These are phyloP conservation scores for Brettanomyces naardenensis DNA, from an alignment of 805 yeast species.

Conservation along the genomic window DNA sequence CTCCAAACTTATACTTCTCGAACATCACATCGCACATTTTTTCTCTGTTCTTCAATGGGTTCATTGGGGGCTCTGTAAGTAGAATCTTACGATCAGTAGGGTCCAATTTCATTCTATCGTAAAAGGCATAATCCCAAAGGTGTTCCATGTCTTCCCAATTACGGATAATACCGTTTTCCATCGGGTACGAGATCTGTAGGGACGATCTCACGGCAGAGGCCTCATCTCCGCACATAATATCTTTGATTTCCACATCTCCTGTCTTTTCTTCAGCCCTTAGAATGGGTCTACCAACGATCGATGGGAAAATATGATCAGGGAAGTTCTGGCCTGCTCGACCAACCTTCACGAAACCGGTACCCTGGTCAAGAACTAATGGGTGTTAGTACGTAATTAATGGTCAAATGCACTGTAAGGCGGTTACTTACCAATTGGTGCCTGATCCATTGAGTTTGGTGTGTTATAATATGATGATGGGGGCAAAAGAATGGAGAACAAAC, in stretches of 20 bases:
- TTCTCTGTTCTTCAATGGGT: conserved; percentile 85
- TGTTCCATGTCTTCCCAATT: conserved; percentile 99
- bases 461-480: no score
- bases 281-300: conserved; percentile 96
- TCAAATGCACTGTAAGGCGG: no score
- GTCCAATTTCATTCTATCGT: conserved; percentile 78
- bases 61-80: conserved; percentile 97
- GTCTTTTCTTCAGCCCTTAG: conserved; percentile 91
- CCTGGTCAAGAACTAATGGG: conserved; percentile 85
- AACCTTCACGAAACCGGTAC: conserved; percentile 96
- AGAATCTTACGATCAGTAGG: conserved; percentile 70
- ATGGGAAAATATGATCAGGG: conserved; percentile 95
- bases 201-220: conserved; percentile 87
- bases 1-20: conserved; percentile 84
- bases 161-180: conserved; percentile 96
- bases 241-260: conserved; percentile 73
- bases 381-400: neutral
- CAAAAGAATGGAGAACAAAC: no score
- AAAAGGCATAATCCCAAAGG: conserved; percentile 95
- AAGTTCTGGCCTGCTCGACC: conserved; percentile 96
- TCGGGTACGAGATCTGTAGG: conserved; percentile 90
- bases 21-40: conserved; percentile 89
- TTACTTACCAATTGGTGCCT: conserved; percentile 5
- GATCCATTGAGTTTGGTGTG: conserved; percentile 4
- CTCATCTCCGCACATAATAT: conserved; percentile 96